phyloP scores from a whole-genome alignment of 495 filamentous ascomycete species.

The Neurospora hispaniola region DNA sequence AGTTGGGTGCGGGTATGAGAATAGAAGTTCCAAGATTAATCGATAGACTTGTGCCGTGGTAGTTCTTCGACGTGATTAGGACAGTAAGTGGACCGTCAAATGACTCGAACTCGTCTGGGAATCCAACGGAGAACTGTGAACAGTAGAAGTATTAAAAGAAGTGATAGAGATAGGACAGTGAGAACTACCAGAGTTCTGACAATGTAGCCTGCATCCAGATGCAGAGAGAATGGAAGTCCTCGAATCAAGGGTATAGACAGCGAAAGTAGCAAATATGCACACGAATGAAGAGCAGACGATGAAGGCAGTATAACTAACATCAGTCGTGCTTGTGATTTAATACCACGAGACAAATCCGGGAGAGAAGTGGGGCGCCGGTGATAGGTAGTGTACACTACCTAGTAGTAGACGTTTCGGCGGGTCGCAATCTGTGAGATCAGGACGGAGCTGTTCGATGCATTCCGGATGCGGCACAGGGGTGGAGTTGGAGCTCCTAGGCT shows the following conservation, averaged over 20 bases:
- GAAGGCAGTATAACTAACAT: background rate
- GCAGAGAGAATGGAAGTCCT: slow-evolving; percentile 9
- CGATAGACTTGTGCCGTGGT: background rate
- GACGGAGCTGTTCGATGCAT: slow-evolving; percentile 7
- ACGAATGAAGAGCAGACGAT: background rate
- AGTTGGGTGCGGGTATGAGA: background rate
- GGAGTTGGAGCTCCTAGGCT: background rate
- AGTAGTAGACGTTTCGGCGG: slow-evolving; percentile 1
- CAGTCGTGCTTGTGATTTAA: background rate
- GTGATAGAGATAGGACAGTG: slow-evolving; percentile 17
- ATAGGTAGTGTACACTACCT: background rate
- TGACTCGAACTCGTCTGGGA: background rate
- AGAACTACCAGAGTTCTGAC: slow-evolving; percentile 45
- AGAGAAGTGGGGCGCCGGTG: background rate
- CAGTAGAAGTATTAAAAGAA: slow-evolving; percentile 9
- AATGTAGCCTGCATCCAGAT: background rate
- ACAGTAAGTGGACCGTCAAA: background rate
- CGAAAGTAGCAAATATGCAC: background rate
- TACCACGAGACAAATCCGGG: background rate
- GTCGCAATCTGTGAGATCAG: slow-evolving; percentile 8
- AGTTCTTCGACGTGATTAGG: background rate
- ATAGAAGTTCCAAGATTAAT: background rate
- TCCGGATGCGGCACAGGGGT: background rate
- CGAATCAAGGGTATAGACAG: slow-evolving; percentile 9
- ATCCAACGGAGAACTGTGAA: slow-evolving; percentile 3